Evolutionary conservation across 371 early-diverging fungal species (phyloP).

Genomic region (Mortierella sp.): DNA sequence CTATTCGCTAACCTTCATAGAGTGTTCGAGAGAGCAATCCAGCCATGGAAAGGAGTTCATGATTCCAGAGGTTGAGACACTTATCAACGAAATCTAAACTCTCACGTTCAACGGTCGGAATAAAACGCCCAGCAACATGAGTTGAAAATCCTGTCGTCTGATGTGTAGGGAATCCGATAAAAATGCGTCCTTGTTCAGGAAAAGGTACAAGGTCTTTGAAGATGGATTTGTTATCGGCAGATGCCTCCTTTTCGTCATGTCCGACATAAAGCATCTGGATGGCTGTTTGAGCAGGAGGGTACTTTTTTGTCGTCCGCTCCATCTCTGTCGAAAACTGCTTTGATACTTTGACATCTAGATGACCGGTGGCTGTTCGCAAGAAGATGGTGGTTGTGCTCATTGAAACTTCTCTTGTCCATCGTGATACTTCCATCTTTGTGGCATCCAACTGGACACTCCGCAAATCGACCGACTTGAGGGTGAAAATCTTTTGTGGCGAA

Average conservation of each 20-base stretch:
- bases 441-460: slow-evolving; percentile 80
- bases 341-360: slow-evolving; percentile 66
- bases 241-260: slow-evolving; percentile 82
- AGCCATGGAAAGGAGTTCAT: slow-evolving; percentile 80
- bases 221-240: slow-evolving; percentile 62
- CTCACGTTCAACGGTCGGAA: slow-evolving; percentile 93
- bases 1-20: slow-evolving; percentile 80
- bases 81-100: slow-evolving; percentile 92
- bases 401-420: slow-evolving; percentile 46
- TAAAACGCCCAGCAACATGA: slow-evolving; percentile 87
- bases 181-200: slow-evolving; percentile 85
- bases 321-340: slow-evolving; percentile 75
- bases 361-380: slow-evolving; percentile 74
- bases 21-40: slow-evolving; percentile 79
- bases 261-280: slow-evolving; percentile 80
- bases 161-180: slow-evolving; percentile 92
- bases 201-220: slow-evolving; percentile 80
- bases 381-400: slow-evolving; percentile 67
- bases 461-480: slow-evolving; percentile 65
- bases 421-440: slow-evolving; percentile 57
- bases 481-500: slow-evolving; percentile 80
- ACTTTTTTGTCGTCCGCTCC: slow-evolving; percentile 92
- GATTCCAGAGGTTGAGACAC: slow-evolving; percentile 84
- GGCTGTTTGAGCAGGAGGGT: slow-evolving; percentile 79
- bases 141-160: slow-evolving; percentile 91